Conservation (phyloP, 768 basidiomycete genomes). For the Leucocoprinus sp. region DNA sequence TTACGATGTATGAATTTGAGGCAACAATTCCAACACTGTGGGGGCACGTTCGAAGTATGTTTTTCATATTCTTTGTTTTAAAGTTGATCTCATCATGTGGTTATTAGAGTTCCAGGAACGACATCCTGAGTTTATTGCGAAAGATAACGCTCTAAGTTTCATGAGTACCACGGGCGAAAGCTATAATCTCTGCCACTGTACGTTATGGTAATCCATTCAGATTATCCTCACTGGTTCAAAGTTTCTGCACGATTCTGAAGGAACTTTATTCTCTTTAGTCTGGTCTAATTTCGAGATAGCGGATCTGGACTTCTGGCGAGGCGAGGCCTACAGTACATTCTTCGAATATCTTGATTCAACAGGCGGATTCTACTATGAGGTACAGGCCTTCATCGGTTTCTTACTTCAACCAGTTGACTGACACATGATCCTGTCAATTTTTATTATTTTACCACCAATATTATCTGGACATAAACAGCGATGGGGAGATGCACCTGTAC, state of each 20-base stretch:
- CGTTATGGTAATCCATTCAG: slow-evolving; percentile 17
- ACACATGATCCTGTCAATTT: no score
- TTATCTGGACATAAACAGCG: slow-evolving; percentile 30
- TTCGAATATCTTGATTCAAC: slow-evolving; percentile 55
- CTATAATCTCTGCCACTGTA: slow-evolving; percentile 77
- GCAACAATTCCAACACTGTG: slow-evolving; percentile 77
- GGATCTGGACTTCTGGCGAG: slow-evolving; percentile 59
- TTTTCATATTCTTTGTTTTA: neutral
- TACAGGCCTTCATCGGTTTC: slow-evolving; percentile 27
- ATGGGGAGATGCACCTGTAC: slow-evolving; percentile 86
- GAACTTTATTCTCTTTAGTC: slow-evolving; percentile 23
- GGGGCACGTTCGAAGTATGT: slow-evolving; percentile 55
- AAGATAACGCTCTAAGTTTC: slow-evolving; percentile 57
- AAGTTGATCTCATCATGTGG: no score
- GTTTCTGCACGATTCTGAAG: neutral
- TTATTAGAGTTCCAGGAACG: slow-evolving; percentile 48
- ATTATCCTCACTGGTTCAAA: neutral
- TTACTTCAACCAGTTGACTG: slow-evolving; percentile 23
- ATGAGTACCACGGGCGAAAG: slow-evolving; percentile 62
- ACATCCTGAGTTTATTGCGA: slow-evolving; percentile 46
- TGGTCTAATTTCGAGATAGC: slow-evolving; percentile 74
- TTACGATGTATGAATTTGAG: slow-evolving; percentile 68
- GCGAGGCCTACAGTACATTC: slow-evolving; percentile 53
- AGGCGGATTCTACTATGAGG: slow-evolving; percentile 69
- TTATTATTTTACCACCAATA: neutral